Percentiles rank a stretch among this genome's conserved stretches.
phyloP scores from a whole-genome alignment of 495 filamentous ascomycete genomes.

The Penicillium goetzii region DNA sequence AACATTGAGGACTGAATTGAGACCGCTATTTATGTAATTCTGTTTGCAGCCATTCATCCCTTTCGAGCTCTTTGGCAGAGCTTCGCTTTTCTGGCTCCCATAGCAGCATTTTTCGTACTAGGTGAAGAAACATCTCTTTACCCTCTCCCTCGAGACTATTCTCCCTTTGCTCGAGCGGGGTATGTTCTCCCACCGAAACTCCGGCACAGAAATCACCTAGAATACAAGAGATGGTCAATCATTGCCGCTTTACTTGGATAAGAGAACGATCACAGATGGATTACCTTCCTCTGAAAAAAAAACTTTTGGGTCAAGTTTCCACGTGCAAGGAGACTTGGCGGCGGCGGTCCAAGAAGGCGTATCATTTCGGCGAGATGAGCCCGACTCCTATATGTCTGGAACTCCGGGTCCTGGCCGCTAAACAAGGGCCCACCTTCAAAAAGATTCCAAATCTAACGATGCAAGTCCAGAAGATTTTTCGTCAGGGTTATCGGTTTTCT shows the following conservation, averaged over 20 bases:
- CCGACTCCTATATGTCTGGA: conserved; percentile 38
- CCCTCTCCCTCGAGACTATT: conserved; percentile 22
- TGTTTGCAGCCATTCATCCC: conserved; percentile 20
- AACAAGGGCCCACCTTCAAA: conserved; percentile 36
- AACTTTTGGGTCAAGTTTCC: conserved; percentile 26
- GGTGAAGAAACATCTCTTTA: conserved; percentile 12
- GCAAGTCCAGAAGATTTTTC: neutral
- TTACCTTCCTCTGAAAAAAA: conserved; percentile 29
- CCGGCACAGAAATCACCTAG: conserved; percentile 26
- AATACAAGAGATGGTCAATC: neutral
- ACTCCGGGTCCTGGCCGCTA: conserved; percentile 29
- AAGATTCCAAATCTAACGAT: conserved; percentile 37
- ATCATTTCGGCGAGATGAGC: conserved; percentile 50
- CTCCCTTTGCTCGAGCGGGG: conserved; percentile 35
- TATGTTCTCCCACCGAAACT: conserved; percentile 19
- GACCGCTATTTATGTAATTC: too few species aligned
- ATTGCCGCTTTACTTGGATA: neutral
- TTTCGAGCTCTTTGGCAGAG: conserved; percentile 17
- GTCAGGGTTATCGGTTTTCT: conserved; percentile 21
- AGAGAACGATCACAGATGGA: neutral
- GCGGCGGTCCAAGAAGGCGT: conserved; percentile 46
- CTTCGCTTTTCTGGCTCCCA: conserved; percentile 24
- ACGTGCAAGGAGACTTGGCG: conserved; percentile 35
- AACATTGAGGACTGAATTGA: too few species aligned
- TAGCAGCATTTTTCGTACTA: conserved; percentile 23